Conservation (phyloP, 371 early-diverging fungal genomes). For the Saksenaea vasiformis region DNA sequence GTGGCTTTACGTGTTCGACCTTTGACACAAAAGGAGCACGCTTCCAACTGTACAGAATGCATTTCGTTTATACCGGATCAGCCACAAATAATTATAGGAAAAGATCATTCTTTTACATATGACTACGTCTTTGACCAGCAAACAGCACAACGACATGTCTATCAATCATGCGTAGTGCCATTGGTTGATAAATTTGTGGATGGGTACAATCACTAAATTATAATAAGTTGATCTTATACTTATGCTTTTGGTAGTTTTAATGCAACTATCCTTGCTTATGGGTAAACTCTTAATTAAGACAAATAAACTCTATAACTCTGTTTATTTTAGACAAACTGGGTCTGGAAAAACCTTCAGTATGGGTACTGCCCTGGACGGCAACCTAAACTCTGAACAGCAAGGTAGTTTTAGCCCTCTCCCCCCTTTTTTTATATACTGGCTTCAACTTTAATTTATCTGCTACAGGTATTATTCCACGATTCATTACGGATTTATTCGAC, state of each 20-base stretch:
- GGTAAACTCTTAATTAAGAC: constrained; percentile 11
- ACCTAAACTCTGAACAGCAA: constrained; percentile 20
- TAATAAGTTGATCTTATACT: not conserved
- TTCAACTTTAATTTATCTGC: not conserved
- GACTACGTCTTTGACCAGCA: constrained; percentile 83
- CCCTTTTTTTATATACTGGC: not conserved
- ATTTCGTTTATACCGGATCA: constrained; percentile 64
- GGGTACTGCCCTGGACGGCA: constrained; percentile 31
- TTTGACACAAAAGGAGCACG: constrained; percentile 73
- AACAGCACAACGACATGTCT: constrained; percentile 69
- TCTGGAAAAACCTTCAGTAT: constrained; percentile 46
- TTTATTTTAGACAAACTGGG: constrained; percentile 16
- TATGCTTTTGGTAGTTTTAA: constrained; percentile 20
- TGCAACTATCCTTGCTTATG: constrained; percentile 30
- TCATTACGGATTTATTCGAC: constrained; percentile 69
- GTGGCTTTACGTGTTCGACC: constrained; percentile 86
- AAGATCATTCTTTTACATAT: constrained; percentile 79
- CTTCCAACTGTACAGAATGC: constrained; percentile 69
- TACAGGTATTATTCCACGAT: constrained; percentile 86
- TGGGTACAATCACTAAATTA: constrained; percentile 61
- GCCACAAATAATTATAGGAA: constrained; percentile 64
- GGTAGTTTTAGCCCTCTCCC: constrained; percentile 5
- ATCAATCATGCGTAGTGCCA: constrained; percentile 66
- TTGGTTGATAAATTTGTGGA: constrained; percentile 86
- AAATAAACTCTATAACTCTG: not conserved